Evolutionary conservation across 495 filamentous ascomycete genomes (phyloP).

Genomic region (Neurospora sp.): DNA sequence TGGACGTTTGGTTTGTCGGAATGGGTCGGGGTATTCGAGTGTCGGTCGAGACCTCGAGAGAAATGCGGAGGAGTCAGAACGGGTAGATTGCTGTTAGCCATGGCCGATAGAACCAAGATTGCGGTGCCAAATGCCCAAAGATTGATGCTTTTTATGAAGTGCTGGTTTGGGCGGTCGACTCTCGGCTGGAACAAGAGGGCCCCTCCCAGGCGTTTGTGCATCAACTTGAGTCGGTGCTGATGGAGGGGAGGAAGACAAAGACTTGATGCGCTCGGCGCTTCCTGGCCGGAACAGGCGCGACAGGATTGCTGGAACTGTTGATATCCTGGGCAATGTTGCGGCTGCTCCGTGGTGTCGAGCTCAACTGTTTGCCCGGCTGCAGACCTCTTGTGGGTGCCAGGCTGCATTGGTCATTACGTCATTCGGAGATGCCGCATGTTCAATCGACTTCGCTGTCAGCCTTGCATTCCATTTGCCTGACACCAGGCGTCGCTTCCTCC

Average conservation of each 20-base stretch:
- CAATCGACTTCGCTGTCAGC: neutral
- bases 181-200: neutral
- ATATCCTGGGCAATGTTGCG: neutral
- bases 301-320: neutral
- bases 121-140: neutral
- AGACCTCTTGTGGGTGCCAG: neutral
- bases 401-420: neutral
- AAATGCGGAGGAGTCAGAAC: neutral
- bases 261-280: neutral
- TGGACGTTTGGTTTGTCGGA: neutral
- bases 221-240: neutral
- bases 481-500: neutral
- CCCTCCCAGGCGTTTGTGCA: neutral
- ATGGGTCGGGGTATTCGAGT: neutral
- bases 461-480: neutral
- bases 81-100: neutral
- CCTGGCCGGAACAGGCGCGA: neutral
- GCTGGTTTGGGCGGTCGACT: neutral
- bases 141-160: neutral
- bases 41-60: neutral
- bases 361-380: neutral
- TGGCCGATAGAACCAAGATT: neutral
- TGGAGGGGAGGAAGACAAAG: neutral
- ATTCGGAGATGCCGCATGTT: neutral
- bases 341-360: neutral